A percentile compares a stretch with the other conserved stretches of the same genome.
phyloP scores from a whole-genome alignment of 352 stramenopile genomes.

The Pythium diclinum region DNA sequence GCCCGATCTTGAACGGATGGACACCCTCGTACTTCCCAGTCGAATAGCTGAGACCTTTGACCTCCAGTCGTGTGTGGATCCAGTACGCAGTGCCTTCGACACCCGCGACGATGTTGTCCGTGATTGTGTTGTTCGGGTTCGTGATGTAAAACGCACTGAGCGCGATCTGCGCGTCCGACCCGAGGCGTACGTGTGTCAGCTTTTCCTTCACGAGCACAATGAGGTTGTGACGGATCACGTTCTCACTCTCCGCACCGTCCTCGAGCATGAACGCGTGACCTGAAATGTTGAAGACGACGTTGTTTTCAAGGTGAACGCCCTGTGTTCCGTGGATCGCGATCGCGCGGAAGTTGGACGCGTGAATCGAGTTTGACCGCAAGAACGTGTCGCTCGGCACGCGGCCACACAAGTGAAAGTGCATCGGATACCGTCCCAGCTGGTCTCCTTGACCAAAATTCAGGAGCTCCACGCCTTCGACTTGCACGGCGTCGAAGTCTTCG shows the following conservation, averaged over 20 bases:
- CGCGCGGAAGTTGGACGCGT: conserved; percentile 41
- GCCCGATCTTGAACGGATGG: conserved; percentile 28
- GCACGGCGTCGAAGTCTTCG: conserved; percentile 29
- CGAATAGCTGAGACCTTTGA: conserved; percentile 30
- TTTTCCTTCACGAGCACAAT: conserved; percentile 39
- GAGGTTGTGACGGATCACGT: conserved; percentile 52
- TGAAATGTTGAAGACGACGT: conserved; percentile 46
- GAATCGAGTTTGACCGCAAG: conserved; percentile 38
- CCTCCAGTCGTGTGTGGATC: conserved; percentile 36
- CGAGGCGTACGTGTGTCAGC: conserved; percentile 22
- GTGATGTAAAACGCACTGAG: conserved; percentile 47
- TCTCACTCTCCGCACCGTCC: conserved; percentile 56
- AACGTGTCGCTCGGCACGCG: conserved; percentile 30
- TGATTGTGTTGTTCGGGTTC: conserved; percentile 50
- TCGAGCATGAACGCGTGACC: conserved; percentile 56
- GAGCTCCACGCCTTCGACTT: conserved; percentile 40
- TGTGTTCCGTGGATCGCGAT: conserved; percentile 50
- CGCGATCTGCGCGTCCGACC: conserved; percentile 25
- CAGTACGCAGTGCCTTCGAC: conserved; percentile 48
- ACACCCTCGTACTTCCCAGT: conserved; percentile 30
- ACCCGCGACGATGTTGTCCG: conserved; percentile 37
- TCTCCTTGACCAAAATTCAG: conserved; percentile 46
- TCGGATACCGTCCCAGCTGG: conserved; percentile 40
- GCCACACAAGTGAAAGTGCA: conserved; percentile 45
- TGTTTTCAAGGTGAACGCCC: conserved; percentile 36